A percentile compares a stretch with the other conserved stretches of the same genome.
Conservation (phyloP, 108 stramenopile species). For the Conticribra guillardii region DNA sequence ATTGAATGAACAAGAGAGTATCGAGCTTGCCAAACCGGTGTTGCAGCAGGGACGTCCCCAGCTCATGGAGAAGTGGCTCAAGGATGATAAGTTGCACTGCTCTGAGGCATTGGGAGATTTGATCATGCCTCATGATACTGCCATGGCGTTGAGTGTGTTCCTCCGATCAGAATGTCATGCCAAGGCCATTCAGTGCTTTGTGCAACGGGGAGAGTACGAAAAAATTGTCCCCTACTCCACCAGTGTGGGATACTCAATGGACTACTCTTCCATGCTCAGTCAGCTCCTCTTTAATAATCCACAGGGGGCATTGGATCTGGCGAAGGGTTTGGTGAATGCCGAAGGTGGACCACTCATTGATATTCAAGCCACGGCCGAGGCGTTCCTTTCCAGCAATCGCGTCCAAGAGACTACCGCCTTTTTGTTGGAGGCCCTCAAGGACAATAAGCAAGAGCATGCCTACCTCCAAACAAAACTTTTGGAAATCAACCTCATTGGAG, state of each 20-base stretch:
- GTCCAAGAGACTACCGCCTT: conserved; percentile 98
- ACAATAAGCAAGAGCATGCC: conserved; percentile 98
- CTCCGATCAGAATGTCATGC: conserved; percentile 94
- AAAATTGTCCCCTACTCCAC: conserved; percentile 98
- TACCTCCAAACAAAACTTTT: conserved; percentile 99
- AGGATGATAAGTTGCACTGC: conserved; percentile 95
- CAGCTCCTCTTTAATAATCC: conserved; percentile 98
- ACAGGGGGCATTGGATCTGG: conserved; percentile 96
- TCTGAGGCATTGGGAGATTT: conserved; percentile 98
- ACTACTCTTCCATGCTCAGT: conserved; percentile 96
- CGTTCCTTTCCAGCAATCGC: conserved; percentile 95
- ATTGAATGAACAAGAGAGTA: conserved; percentile 96
- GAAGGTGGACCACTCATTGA: conserved; percentile 95
- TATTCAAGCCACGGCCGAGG: conserved; percentile 96
- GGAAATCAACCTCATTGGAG: conserved; percentile 99
- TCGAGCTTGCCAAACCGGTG: conserved; percentile 97
- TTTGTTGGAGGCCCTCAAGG: conserved; percentile 97
- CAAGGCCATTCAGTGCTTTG: conserved; percentile 99
- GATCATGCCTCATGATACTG: conserved; percentile 92
- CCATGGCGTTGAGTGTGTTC: conserved; percentile 98
- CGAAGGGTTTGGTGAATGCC: conserved; percentile 93
- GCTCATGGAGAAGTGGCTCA: conserved; percentile 99
- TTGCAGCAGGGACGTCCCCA: conserved; percentile 94
- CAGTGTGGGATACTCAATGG: conserved; percentile 95
- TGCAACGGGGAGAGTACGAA: conserved; percentile 98